These are phyloP conservation scores for Phoma sp. DNA, from an alignment of 2,329 filamentous ascomycete species.

Conservation along the genomic window DNA sequence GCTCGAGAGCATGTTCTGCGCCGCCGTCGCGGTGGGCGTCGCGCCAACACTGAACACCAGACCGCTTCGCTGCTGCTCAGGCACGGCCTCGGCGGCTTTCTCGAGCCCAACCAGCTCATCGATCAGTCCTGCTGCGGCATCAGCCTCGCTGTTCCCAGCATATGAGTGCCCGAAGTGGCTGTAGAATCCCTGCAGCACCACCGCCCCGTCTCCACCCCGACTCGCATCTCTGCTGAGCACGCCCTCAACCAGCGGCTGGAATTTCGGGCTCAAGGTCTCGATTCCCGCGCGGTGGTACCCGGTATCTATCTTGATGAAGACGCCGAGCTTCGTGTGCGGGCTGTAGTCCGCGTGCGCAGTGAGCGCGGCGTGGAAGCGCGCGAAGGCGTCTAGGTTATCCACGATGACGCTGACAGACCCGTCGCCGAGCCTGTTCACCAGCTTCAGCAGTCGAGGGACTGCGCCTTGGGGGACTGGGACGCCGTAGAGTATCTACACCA, in stretches of 20 bases:
- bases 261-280: conserved; percentile 55
- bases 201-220: conserved; percentile 16
- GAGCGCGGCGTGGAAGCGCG: conserved; percentile 52
- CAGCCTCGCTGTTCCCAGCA: conserved; percentile 57
- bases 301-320: conserved; percentile 78
- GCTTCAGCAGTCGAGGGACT: conserved; percentile 62
- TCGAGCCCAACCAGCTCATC: conserved; percentile 65
- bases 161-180: conserved; percentile 78
- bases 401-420: conserved; percentile 68
- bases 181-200: conserved; percentile 70
- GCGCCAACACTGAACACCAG: conserved; percentile 73
- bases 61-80: conserved; percentile 35
- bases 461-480: conserved; percentile 70
- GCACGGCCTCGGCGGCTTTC: conserved; percentile 53
- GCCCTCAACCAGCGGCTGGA: conserved; percentile 56
- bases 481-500: conserved; percentile 68
- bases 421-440: conserved; percentile 62
- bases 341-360: not conserved
- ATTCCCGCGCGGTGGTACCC: conserved; percentile 75
- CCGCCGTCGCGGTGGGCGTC: conserved; percentile 73
- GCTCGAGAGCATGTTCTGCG: conserved; percentile 62
- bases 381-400: conserved; percentile 64
- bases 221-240: conserved; percentile 42
- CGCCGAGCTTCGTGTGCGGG: conserved; percentile 48
- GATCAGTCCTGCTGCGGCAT: conserved; percentile 65